Conservation (phyloP, 1,139 yeast species). For the Torulaspora globosa region DNA sequence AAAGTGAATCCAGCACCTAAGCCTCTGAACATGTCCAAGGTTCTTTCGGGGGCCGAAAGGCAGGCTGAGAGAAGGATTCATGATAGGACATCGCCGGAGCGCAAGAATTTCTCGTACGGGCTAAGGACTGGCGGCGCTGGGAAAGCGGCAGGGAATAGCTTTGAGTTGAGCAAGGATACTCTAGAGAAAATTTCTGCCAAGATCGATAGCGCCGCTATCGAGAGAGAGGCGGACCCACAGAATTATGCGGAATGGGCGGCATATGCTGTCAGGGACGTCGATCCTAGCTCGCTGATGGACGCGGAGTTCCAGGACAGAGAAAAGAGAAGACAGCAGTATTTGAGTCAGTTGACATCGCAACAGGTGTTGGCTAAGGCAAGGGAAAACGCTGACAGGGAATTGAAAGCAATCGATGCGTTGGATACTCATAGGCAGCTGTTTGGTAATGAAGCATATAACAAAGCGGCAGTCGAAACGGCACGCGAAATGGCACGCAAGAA, state of each 20-base stretch:
- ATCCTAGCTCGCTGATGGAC: constrained; percentile 21
- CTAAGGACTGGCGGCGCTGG: constrained; percentile 20
- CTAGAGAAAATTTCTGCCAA: constrained; percentile 20
- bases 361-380: constrained; percentile 60
- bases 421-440: constrained; percentile 38
- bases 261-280: constrained; percentile 42
- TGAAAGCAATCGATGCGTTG: constrained; percentile 42
- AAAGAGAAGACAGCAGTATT: constrained; percentile 21
- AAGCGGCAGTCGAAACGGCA: constrained; percentile 59
- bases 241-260: constrained; percentile 46
- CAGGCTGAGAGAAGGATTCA: constrained; percentile 31
- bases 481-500: constrained; percentile 65
- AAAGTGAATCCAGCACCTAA: constrained; percentile 14
- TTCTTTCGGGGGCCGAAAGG: constrained; percentile 32
- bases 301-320: constrained; percentile 19
- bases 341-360: constrained; percentile 37
- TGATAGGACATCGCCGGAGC: constrained; percentile 28
- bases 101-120: constrained; percentile 25
- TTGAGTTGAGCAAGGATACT: constrained; percentile 20
- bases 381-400: constrained; percentile 52
- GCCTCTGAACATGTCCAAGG: constrained; percentile 32
- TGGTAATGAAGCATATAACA: constrained; percentile 40
- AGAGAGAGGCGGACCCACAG: constrained; percentile 20
- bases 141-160: constrained; percentile 21
- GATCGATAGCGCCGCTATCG: constrained; percentile 16